Base-by-base conservation (phyloP, 192 early-diverging fungal genomes). In the Umbelopsis ramanniana region DNA sequence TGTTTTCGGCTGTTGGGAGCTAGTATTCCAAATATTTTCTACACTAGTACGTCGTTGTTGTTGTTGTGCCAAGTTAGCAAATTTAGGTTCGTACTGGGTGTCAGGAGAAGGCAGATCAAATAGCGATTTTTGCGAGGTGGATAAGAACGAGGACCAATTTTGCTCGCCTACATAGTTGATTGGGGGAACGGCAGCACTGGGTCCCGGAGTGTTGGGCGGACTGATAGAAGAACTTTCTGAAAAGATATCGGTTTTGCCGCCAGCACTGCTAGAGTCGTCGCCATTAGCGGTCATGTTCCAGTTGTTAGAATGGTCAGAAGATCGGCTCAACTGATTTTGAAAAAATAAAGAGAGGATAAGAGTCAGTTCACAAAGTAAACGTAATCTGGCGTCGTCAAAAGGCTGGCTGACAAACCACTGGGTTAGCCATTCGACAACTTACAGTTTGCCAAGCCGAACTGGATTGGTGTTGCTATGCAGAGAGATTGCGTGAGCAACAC, bases 171-270 rank as follows among this genome's bases (percentile, higher is more conserved):
- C 12, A 35, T 63, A 37, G 26, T 35, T 37, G 57, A 63, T 29
- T 19, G 57, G 17, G 2, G 57, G 57, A 3, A 63, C 57, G 26
- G 57, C 57, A 37, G 57, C 57, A 26, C 57, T 63, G 0, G 57
- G 57, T 37, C 57, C 57, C 17, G 57, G 57, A 1, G 57, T 63
- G 17, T 29, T 63, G 11, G 57, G 57, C 2, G 57, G 57, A 29
- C 57, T 63, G 35, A 26, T 38, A 12, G 57, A 63, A 1, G 57
- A 63, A 8, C 26, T 63, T 19, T 63, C 57, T 63, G 57, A 63
- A 37, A 63, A 63, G 57, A 63, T 63, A 35, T 63, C 57, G 26
- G 57, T 63, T 63, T 63, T 63, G 33, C 57, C 57, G 17, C 57
- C 57, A 37, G 57, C 57, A 35, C 57, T 63, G 33, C 57, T 63